These are phyloP conservation scores for Fusarium gaditjirri DNA, from an alignment of 2,329 filamentous ascomycete genomes.

Conservation along the genomic window DNA sequence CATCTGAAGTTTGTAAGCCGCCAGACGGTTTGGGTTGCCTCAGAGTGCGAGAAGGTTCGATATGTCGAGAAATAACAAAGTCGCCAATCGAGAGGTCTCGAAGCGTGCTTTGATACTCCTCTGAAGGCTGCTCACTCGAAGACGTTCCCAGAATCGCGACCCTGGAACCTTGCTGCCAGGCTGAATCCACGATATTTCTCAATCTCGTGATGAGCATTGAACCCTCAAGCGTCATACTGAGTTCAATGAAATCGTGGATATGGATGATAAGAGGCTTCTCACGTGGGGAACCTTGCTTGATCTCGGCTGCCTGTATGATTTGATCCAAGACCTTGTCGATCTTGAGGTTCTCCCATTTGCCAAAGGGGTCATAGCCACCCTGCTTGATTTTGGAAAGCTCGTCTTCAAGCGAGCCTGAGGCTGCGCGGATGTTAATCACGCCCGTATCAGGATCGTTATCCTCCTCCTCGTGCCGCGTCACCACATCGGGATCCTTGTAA, in stretches of 20 bases:
- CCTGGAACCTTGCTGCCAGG: conserved; percentile 75
- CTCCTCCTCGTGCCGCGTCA: conserved; percentile 46
- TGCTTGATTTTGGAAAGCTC: conserved; percentile 57
- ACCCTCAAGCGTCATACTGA: conserved; percentile 76
- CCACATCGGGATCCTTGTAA: conserved; percentile 58
- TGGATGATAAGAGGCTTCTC: conserved; percentile 74
- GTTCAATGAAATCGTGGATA: conserved; percentile 82
- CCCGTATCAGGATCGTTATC: conserved; percentile 50
- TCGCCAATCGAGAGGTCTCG: conserved; percentile 54
- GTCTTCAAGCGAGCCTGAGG: conserved; percentile 51
- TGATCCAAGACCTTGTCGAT: conserved; percentile 66
- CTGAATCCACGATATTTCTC: conserved; percentile 75
- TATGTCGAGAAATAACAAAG: conserved; percentile 52
- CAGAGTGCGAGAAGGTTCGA: conserved; percentile 41
- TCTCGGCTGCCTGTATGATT: conserved; percentile 61
- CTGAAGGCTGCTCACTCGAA: conserved; percentile 62
- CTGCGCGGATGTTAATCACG: conserved; percentile 45
- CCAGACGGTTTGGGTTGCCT: conserved; percentile 45
- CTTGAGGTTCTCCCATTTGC: conserved; percentile 71
- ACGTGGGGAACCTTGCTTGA: conserved; percentile 46
- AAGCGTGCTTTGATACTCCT: conserved; percentile 54
- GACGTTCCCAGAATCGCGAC: conserved; percentile 86
- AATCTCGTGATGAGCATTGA: conserved; percentile 75
- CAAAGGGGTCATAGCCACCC: conserved; percentile 51
- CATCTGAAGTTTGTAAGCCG: conserved; percentile 30